A percentile compares a stretch with the other conserved stretches of the same genome.
Conservation (phyloP, 805 yeast species). For the Starmerella scarabaei region DNA sequence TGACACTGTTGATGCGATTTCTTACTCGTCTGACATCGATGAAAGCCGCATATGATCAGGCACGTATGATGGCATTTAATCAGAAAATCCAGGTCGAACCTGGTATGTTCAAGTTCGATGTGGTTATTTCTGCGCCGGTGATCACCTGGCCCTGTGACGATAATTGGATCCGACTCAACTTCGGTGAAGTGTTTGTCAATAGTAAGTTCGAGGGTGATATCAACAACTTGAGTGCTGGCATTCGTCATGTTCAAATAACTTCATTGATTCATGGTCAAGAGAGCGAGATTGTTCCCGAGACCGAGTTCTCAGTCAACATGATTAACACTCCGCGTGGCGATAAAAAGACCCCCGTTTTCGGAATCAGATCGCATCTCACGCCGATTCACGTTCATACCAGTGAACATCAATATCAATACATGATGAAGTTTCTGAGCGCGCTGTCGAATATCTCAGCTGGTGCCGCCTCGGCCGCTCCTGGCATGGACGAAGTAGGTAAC, state of each 20-base stretch:
- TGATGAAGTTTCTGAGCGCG: constrained; percentile 43
- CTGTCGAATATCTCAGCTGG: constrained; percentile 43
- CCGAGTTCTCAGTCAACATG: constrained; percentile 12
- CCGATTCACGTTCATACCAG: constrained; percentile 54
- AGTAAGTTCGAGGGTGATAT: constrained; percentile 38
- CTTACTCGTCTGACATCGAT: constrained; percentile 64
- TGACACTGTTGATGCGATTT: constrained; percentile 52
- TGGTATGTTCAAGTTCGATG: constrained; percentile 52
- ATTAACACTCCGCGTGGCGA: constrained; percentile 5
- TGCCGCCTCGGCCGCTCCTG: constrained; percentile 40
- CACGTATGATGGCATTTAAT: constrained; percentile 76
- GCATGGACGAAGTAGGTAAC: constrained; percentile 24
- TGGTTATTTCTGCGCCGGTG: constrained; percentile 68
- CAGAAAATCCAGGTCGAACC: constrained; percentile 58
- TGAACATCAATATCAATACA: constrained; percentile 53
- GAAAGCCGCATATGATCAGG: constrained; percentile 81
- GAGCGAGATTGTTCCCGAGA: constrained; percentile 33
- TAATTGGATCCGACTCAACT: constrained; percentile 54
- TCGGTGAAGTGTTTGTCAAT: constrained; percentile 68
- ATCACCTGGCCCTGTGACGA: constrained; percentile 54
- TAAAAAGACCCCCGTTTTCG: constrained; percentile 25
- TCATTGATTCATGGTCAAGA: constrained; percentile 39
- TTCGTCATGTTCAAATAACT: constrained; percentile 55
- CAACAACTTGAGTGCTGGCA: constrained; percentile 53
- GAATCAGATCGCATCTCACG: constrained; percentile 44